Evolutionary conservation across 73 alveolate genomes (phyloP), one percentile per base, ranked within the genome.

Genomic region (Stentor roeselii): DNA sequence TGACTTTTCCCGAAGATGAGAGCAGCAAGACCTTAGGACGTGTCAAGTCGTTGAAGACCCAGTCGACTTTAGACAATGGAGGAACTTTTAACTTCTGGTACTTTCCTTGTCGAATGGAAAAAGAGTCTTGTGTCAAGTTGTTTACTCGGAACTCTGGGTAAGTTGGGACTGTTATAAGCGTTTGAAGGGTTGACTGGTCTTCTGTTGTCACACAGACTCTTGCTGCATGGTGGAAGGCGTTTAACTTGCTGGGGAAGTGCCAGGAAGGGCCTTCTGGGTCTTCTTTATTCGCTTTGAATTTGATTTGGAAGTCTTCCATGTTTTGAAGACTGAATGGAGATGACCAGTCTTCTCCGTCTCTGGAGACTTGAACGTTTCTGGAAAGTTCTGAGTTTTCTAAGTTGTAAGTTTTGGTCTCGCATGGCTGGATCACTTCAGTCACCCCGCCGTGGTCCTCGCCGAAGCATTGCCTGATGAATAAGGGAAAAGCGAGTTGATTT

Each of bases 111-210:
- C 0, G 6, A 15, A 35, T n/a, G 36, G 30, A 21, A 37, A 76
- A 36, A 21, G 27, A 31, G n/a, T 41, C 36, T 76, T 76, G 60
- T 37, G 74, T 76, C 6, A 6, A 37, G 59, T 76, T 76, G n/a
- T 35, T 14, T 39, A 76, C 39, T 40, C 36, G n/a, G 39, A 76
- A 76, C 39, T 76, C 84, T 27, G 84, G 84, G 30, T 76, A 35
- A 1, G 75, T 67, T 6, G 96, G 96, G 35, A 75, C 83, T 21
- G 59, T 42, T 14, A 91, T 36, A 39, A 82, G 36, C 14, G 85
- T 82, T 40, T 83, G 89, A 6, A 90, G 78, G 60, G 93, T 60
- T 37, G 96, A 91, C 59, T 91, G 92, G 82, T 91, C 94, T 59
- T 91, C 80, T 2, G 96, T 83, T 3, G 84, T 88, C 3, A 91